These are phyloP conservation scores for Apiospora pterosperma DNA, from an alignment of 2,329 filamentous ascomycete species.

Conservation along the genomic window DNA sequence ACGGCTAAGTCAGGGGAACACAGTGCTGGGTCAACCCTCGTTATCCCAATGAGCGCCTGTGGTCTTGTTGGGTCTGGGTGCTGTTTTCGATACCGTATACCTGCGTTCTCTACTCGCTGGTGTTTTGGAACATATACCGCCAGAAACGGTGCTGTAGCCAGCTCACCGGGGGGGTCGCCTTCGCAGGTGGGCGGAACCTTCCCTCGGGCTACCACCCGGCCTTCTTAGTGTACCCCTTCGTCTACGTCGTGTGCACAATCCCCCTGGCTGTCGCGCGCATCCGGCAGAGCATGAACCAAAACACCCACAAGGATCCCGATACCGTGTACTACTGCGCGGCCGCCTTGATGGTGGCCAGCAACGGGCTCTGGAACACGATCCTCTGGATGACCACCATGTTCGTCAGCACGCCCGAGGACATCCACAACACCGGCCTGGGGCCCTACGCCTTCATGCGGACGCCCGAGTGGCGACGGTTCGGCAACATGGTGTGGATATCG, in stretches of 20 bases:
- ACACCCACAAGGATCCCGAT: not conserved
- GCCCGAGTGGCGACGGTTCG: constrained; percentile 8
- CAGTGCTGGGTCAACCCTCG: constrained; percentile 14
- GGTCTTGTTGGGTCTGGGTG: constrained; percentile 14
- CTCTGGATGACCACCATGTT: constrained; percentile 17
- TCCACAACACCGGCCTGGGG: constrained; percentile 12
- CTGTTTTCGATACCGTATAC: constrained; percentile 9
- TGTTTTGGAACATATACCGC: constrained; percentile 12
- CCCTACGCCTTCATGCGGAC: constrained; percentile 14
- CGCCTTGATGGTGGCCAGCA: constrained; percentile 10
- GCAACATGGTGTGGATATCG: constrained; percentile 12
- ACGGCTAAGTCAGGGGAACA: not conserved
- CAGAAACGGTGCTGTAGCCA: constrained; percentile 11
- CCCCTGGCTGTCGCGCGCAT: constrained; percentile 12
- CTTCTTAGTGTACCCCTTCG: constrained; percentile 15
- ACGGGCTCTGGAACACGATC: constrained; percentile 14
- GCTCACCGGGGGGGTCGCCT: constrained; percentile 3
- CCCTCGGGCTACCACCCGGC: constrained; percentile 16
- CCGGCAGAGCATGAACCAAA: not conserved
- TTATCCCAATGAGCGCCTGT: constrained; percentile 10
- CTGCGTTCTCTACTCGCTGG: constrained; percentile 9
- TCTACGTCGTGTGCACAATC: constrained; percentile 14
- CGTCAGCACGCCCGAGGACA: constrained; percentile 13
- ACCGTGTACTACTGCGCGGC: constrained; percentile 10
- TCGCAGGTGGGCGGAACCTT: not conserved